Conservation (phyloP, 2,329 filamentous ascomycete genomes). For the Fusarium sambucinum region DNA sequence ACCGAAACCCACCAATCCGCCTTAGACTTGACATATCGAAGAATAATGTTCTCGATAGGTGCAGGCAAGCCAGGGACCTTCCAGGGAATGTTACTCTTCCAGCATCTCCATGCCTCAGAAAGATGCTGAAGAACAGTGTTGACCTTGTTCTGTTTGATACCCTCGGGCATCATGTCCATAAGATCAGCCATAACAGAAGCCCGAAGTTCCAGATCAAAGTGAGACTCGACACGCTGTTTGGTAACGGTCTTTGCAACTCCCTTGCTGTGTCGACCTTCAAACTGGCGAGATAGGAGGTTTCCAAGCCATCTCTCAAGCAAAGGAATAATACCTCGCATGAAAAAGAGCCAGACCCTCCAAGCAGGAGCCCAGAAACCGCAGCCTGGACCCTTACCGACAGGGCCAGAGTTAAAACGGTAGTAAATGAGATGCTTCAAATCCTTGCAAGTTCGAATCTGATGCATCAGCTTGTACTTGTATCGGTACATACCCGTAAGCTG, state of each 20-base stretch:
- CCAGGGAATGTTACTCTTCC: conserved; percentile 99
- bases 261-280: conserved; percentile 98
- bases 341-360: conserved; percentile 99
- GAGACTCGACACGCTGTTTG: conserved; percentile 98
- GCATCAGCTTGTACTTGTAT: conserved; percentile 99
- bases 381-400: conserved; percentile 95
- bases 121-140: conserved; percentile 97
- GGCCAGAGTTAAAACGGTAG: conserved; percentile 97
- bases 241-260: conserved; percentile 99
- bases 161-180: conserved; percentile 99
- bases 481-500: conserved; percentile 99
- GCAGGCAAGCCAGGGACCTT: conserved; percentile 97
- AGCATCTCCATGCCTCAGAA: conserved; percentile 98
- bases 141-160: conserved; percentile 99
- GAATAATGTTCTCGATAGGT: conserved; percentile 97
- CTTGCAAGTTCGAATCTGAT: conserved; percentile 98
- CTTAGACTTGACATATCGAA: conserved; percentile 98
- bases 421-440: conserved; percentile 99
- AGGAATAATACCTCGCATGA: conserved; percentile 98
- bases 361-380: conserved; percentile 99
- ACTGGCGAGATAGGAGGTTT: conserved; percentile 95
- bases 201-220: conserved; percentile 96
- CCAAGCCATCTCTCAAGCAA: conserved; percentile 97
- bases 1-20: conserved; percentile 99
- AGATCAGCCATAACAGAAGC: conserved; percentile 99